Base-by-base conservation (phyloP, 1,139 yeast species). In the Kodamaea sp. region DNA sequence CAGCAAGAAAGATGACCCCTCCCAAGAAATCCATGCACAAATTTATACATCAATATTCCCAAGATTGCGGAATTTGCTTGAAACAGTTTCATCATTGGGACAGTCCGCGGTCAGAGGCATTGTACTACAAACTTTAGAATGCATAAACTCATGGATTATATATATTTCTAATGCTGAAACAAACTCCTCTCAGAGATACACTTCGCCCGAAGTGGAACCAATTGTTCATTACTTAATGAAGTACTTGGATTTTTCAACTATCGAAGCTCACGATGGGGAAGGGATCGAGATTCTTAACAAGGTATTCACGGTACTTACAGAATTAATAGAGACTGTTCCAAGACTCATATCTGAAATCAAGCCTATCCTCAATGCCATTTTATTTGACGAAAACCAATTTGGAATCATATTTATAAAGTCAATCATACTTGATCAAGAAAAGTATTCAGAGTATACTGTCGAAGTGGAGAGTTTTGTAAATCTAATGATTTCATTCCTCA, bases 401-500 rank as follows among this genome's bases (percentile, higher is more conserved):
- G 79, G 80, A 0, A 38, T 43, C 1, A 37, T 46, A 2, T 68
- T 69, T 35, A 49, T 65, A 5, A 45, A 53, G 5, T 41, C 46
- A 3, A 44, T 64, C 4, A 36, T 61, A 2, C 35, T 56, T 5
- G 40, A 57, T 26, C 39, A 41, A 3, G 57, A 54, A 3, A 39
- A 45, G 10, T 35, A 46, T 24, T 61, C 62, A 16, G 68, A 66
- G 22, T 70, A 70, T 47, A 57, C 53, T 26, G 72, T 71, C 12
- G 72, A 72, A 33, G 52, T 76, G 26, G 69, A 68, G 32, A 68
- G 69, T 24, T 73, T 79, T 42, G 63, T 80, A 3, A 67, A 71
- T 35, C 59, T 84, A 32, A 53, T 80, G 6, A 72, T 78, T 4
- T 66, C 76, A 5, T 76, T 71, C 41, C 51, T 82, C 25, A 80